Evolutionary conservation across 352 stramenopile genomes (phyloP), one percentile per base, ranked within the genome.

Genomic region (Sclerospora graminicola): DNA sequence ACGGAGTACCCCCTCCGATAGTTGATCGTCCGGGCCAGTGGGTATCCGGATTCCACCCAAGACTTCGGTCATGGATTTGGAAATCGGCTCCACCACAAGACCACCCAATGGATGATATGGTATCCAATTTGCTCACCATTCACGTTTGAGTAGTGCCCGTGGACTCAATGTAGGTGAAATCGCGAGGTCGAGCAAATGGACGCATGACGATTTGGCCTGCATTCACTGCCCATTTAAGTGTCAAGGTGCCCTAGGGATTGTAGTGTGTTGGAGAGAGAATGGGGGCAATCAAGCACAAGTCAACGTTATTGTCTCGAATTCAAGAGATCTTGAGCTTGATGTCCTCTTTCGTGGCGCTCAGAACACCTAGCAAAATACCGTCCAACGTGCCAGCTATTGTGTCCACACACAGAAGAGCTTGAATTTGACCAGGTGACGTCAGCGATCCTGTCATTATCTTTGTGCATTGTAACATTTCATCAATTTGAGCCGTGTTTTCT

Each of bases 101-200:
- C 45, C 8, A 71, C 41, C 8, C 57, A 68, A 48, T 68, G 57
- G 13, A 68, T 37, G 24, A 71, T 51, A 24, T 68, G 48, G 37
- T 59, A 68, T 1, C 57, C 61, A 4, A 71, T 31, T 11, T 59
- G 58, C 2, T 77, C 62, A 2, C 56, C 54, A 14, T 50, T 58
- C 1, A 48, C 28, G 43, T 56, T 60, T 14, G 39, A 14, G 51
- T 48, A 26, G 60, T 45, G 2, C 64, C 68, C 0, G 64, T 75
- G 5, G 48, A 47, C 43, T 75, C 62, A 10, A 75, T 32, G 39
- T 52, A 74, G 5, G 66, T 63, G 13, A 69, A 60, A 38, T 81
- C 68, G 1, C 64, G 48, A 18, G 57, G 36, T 21, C 50, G 53
- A 20, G 66, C 41, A 9, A 80, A 49, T 33, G 58, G 51, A 2